Percentiles rank a stretch among this genome's conserved stretches.
Evolutionary conservation across 2,329 filamentous ascomycete species (phyloP).

Genomic region (Calonectria honghensis): DNA sequence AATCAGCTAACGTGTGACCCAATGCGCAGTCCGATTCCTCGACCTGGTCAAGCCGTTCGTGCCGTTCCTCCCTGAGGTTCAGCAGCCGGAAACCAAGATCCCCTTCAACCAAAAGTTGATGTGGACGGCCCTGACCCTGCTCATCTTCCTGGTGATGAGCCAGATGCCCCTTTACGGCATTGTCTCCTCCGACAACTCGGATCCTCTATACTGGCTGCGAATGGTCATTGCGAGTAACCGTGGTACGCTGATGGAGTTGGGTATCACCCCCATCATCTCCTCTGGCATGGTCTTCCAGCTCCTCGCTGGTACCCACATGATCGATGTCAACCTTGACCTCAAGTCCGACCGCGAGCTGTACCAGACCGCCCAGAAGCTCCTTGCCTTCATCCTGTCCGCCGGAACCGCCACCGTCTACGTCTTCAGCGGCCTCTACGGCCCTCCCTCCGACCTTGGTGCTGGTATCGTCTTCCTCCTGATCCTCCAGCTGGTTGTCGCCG

Average conservation of each 20-base stretch:
- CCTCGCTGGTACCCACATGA: conserved; percentile 98
- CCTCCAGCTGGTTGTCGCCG: conserved; percentile 97
- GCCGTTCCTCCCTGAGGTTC: conserved; percentile 99
- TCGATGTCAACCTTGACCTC: conserved; percentile 99
- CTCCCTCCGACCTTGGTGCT: conserved; percentile 95
- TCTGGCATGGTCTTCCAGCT: conserved; percentile 99
- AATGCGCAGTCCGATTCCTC: conserved; percentile 91
- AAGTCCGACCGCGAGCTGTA: conserved; percentile 99
- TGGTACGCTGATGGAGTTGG: conserved; percentile 95
- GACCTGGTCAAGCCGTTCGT: conserved; percentile 99
- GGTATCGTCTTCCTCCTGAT: conserved; percentile 99
- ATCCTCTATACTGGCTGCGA: conserved; percentile 99
- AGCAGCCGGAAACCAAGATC: conserved; percentile 98
- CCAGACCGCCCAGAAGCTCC: conserved; percentile 99
- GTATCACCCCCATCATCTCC: conserved; percentile 99
- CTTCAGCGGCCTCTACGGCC: conserved; percentile 97
- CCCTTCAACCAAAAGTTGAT: conserved; percentile 99
- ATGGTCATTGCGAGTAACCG: conserved; percentile 99
- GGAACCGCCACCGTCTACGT: conserved; percentile 99
- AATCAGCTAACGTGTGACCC: conserved; percentile 54
- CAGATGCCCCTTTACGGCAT: conserved; percentile 99
- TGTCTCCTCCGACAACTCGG: conserved; percentile 98
- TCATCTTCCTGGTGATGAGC: conserved; percentile 99
- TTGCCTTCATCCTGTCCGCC: conserved; percentile 97
- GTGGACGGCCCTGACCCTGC: conserved; percentile 94